Evolutionary conservation across 1,284 basidiomycete species (phyloP), one percentile per base, ranked within the genome.

Genomic region (Pseudozyma tsukubaensis): DNA sequence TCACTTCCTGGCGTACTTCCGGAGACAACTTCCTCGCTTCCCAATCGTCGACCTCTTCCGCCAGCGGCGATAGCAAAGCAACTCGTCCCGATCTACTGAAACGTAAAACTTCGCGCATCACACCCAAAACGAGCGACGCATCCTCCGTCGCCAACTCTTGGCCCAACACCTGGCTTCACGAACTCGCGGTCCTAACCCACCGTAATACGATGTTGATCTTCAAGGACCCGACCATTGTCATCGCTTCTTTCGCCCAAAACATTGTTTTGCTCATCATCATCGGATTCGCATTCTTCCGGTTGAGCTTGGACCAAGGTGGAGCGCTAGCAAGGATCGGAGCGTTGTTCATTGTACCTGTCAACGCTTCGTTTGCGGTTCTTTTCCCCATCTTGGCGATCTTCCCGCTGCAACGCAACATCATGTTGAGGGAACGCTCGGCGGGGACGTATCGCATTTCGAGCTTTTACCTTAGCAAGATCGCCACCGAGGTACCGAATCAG

Each of bases 331-430:
- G 77, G 4, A 57, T 79, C 43, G 77, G 77, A 16, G 72, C 68
- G 1, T 65, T 78, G 14, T 79, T 79, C 60, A 69, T 78, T 55
- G 44, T 79, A 13, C 73, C 73, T 7, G 66, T 74, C 60, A 77
- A 77, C 45, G 66, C 72, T 0, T 62, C 64, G 0, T 77, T 76
- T 21, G 63, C 59, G 2, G 71, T 72, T 1, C 60, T 77, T 2
- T 71, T 74, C n/a, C 76, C 77, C 4, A 71, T 78, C 16, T 48
- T 78, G n/a, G 59, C 67, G 50, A 63, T 71, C 55, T 78, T 78
- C 50, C 72, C 76, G 6, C 55, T 78, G 45, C 64, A 75, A 32
- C 54, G 76, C 29, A 51, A 66, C 39, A 59, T 78, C 24, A 78
- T 78, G 72, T 61, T 71, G 2, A 55, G 77, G 8, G 77, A 79